A percentile compares a stretch with the other conserved stretches of the same genome.
These are phyloP conservation scores for Psilocybe azurescens DNA, from an alignment of 768 basidiomycete species.

Conservation along the genomic window DNA sequence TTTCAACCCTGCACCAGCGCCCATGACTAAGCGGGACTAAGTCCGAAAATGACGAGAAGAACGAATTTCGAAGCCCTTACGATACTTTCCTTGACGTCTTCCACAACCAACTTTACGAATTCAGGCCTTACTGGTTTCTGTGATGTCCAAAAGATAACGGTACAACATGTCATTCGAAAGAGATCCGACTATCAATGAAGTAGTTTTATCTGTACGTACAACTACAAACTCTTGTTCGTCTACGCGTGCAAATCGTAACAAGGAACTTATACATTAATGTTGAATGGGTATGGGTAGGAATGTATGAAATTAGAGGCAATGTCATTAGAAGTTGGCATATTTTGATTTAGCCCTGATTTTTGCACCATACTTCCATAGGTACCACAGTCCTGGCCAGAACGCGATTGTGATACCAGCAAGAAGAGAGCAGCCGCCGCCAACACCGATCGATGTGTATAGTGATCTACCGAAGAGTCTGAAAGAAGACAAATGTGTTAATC, in stretches of 20 bases:
- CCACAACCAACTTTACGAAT: no score
- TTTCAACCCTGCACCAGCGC: no score
- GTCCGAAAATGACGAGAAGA: no score
- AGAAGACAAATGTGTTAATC: neutral
- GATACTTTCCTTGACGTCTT: no score
- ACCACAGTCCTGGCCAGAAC: constrained; percentile 1
- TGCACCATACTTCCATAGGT: neutral
- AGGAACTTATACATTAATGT: neutral
- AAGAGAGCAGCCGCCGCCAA: constrained; percentile 9
- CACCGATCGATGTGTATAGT: neutral
- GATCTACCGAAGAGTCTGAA: constrained; percentile 1
- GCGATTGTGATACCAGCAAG: constrained; percentile 6
- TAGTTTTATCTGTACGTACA: neutral
- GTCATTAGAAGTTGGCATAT: neutral
- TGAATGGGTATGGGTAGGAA: neutral
- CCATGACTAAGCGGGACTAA: no score
- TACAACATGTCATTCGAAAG: neutral
- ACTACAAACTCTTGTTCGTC: neutral
- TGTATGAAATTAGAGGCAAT: neutral
- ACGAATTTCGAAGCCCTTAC: no score
- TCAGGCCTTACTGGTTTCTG: no score
- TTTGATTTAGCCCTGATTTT: neutral
- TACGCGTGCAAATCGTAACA: neutral
- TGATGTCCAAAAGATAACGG: no score
- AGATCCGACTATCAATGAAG: neutral